phyloP scores from a whole-genome alignment of 1,284 basidiomycete species.

The Heterobasidion parviporum region DNA sequence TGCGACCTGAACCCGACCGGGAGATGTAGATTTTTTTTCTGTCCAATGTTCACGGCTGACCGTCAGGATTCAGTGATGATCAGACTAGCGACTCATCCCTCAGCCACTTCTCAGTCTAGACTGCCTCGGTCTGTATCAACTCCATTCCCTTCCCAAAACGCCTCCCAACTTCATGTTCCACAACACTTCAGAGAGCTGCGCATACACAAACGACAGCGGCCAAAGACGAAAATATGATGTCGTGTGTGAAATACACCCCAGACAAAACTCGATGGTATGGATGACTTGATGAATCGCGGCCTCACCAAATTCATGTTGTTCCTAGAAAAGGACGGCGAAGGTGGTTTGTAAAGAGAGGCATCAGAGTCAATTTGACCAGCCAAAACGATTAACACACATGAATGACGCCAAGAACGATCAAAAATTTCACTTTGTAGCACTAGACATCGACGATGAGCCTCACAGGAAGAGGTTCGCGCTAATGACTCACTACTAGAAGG shows the following conservation, averaged over 20 bases:
- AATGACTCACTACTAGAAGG: conserved; percentile 81
- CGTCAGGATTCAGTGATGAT: no score
- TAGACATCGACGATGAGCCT: conserved; percentile 80
- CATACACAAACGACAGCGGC: conserved; percentile 98
- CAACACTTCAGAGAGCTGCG: conserved; percentile 93
- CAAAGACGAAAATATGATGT: conserved; percentile 98
- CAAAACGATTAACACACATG: conserved; percentile 58
- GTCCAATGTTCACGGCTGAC: no score
- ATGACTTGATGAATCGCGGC: conserved; percentile 96
- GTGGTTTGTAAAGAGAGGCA: conserved; percentile 53
- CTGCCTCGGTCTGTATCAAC: not conserved
- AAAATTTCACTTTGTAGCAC: conserved; percentile 99
- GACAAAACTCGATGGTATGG: conserved; percentile 98
- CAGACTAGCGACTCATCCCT: no score
- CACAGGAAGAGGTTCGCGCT: no score
- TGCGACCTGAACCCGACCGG: no score
- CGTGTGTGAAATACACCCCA: conserved; percentile 98
- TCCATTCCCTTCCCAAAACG: conserved; percentile 40
- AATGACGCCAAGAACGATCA: conserved; percentile 92
- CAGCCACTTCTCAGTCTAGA: not conserved
- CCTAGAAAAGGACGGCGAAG: conserved; percentile 67
- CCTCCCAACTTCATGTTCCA: conserved; percentile 78
- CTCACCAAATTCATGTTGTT: conserved; percentile 87
- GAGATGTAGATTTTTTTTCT: no score
- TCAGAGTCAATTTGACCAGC: conserved; percentile 5